Base-by-base conservation (phyloP, 441 rosid species). In the Aquilaria agallochum region DNA sequence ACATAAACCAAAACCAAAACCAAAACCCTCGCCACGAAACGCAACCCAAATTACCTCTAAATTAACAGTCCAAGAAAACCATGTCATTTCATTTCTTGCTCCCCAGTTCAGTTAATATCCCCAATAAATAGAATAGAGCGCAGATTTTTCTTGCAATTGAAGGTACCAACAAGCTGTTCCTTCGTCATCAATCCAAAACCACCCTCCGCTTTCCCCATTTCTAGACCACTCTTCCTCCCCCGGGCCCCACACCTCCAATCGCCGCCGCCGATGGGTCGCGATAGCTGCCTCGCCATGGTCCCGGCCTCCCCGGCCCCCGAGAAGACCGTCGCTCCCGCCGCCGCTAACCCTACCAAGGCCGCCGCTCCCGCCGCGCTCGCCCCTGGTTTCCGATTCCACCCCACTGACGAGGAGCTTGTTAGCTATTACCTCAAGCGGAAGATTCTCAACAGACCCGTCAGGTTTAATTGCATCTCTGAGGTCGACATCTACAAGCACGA, bases 381-480 rank as follows among this genome's bases (percentile, higher is more conserved):
- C 44, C 98, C 98, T 15, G 97, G 98, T 14, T 90, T 90, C 62
- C 83, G 97, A 74, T 92, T 89, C 69, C 96, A 89, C 54, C 96
- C 96, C 0, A 88, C 95, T 1, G 98, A 85, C 30, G 96, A 94
- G 66, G 97, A 94, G 68, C 78, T 90, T 42, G 87, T 85, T 2
- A 79, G 83, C 58, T 88, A 90, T 74, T 88, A 88, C 85, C 80
- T 93, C 76, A 94, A 87, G 78, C 68, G 93, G 55, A 90, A 90
- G 90, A 87, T 88, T 73, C 66, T 68, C 5, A 70, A 69, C 48
- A 93, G 80, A 60, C 82, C 88, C 15, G 84, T 88, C 31, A 90
- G 87, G 56, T 86, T 86, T 71, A 80, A 85, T 36, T 90, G 84
- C 62, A 90, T 88, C 65, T 81, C 83, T 0, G 94, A 85, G 50